These are phyloP conservation scores for Triticum urartu DNA, from an alignment of 176 grass and related monocot genomes.

Conservation along the genomic window DNA sequence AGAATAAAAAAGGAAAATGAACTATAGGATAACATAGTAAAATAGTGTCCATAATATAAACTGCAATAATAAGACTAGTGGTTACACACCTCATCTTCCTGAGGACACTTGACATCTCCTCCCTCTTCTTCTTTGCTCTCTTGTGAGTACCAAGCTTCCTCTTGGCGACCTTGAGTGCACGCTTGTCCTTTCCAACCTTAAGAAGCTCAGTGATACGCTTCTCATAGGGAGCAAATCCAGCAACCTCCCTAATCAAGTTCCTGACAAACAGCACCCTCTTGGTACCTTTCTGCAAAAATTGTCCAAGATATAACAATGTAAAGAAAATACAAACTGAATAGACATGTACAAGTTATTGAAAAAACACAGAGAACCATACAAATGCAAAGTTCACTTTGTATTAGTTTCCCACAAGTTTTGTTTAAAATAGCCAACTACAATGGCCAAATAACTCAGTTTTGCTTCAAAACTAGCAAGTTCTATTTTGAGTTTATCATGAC, in stretches of 20 bases:
- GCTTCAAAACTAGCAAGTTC: background rate
- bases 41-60: background rate
- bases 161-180: constrained; percentile 55
- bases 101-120: constrained; percentile 58
- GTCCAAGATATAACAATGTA: background rate
- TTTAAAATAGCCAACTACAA: background rate
- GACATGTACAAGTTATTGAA: background rate
- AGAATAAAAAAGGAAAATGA: background rate
- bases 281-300: constrained; percentile 43
- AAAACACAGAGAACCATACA: background rate
- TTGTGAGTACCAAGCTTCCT: constrained; percentile 73
- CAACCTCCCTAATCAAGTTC: constrained; percentile 61
- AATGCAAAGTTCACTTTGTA: background rate
- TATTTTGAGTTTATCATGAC: background rate
- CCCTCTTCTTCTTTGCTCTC: constrained; percentile 73
- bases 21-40: background rate
- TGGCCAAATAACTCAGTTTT: background rate
- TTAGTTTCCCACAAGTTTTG: too few species aligned
- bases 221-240: constrained; percentile 58
- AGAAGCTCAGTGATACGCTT: constrained; percentile 68
- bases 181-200: constrained; percentile 65
- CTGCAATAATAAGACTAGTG: background rate
- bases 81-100: constrained; percentile 50
- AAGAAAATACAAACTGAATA: background rate
- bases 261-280: constrained; percentile 53